A percentile compares a stretch with the other conserved stretches of the same genome.
Evolutionary conservation across 2,329 filamentous ascomycete genomes (phyloP).

Genomic region (Penicillium sp.): DNA sequence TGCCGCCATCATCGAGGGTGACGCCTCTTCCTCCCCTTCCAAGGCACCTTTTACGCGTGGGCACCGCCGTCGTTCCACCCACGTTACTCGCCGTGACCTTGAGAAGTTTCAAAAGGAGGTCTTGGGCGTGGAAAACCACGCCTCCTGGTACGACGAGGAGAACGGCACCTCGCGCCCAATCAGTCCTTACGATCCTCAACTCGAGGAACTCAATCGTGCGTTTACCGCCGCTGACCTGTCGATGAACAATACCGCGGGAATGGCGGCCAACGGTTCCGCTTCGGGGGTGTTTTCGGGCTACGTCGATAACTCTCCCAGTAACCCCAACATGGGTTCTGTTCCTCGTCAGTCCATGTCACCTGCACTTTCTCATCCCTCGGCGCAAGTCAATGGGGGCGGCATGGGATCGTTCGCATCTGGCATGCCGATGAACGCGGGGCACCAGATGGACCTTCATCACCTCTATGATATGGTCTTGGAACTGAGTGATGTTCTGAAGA

Average conservation of each 20-base stretch:
- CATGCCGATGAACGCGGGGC: slow-evolving; percentile 53
- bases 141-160: slow-evolving; percentile 37
- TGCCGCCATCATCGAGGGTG: slow-evolving; percentile 38
- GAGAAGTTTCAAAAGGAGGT: slow-evolving; percentile 43
- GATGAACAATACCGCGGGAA: slow-evolving; percentile 38
- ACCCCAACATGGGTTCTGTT: slow-evolving; percentile 36
- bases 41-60: slow-evolving; percentile 42
- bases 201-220: slow-evolving; percentile 41
- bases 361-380: slow-evolving; percentile 33
- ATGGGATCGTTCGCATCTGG: slow-evolving; percentile 43
- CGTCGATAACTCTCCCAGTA: slow-evolving; percentile 35
- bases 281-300: slow-evolving; percentile 38
- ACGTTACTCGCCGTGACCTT: slow-evolving; percentile 44
- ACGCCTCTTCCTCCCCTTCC: slow-evolving; percentile 33
- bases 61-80: slow-evolving; percentile 48
- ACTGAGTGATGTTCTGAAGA: slow-evolving; percentile 53
- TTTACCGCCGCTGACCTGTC: slow-evolving; percentile 40
- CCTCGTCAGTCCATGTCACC: slow-evolving; percentile 41
- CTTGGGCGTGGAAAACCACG: slow-evolving; percentile 36
- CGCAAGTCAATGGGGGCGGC: slow-evolving; percentile 41
- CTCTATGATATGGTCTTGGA: slow-evolving; percentile 56
- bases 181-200: slow-evolving; percentile 34
- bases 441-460: slow-evolving; percentile 57
- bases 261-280: slow-evolving; percentile 30
- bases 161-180: slow-evolving; percentile 24